Evolutionary conservation across 1,284 basidiomycete genomes (phyloP), one percentile per base, ranked within the genome.

Genomic region (Boletus sp.): DNA sequence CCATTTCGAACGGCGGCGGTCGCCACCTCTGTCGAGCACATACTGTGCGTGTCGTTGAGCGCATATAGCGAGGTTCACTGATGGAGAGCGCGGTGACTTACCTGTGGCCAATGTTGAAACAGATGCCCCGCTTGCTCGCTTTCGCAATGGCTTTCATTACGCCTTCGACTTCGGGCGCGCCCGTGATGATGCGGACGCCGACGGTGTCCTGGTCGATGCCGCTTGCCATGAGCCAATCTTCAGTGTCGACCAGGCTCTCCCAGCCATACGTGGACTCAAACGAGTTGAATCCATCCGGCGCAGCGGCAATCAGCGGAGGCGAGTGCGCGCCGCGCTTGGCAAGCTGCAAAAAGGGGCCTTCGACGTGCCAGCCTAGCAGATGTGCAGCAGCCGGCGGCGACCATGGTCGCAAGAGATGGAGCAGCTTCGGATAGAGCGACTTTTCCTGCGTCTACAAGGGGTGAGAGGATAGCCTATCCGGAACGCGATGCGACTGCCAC

Each of bases 91-190:
- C 3, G 20, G 38, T 33, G 19, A 20, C 72, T 45, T 48, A 88
- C 87, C 84, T 91, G 69, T 95, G 93, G 0, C 92, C 93, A 46
- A 94, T 88, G 10, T 84, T 88, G 61, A 91, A 84, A 3, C 82
- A 77, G 16, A 93, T 76, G 0, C 90, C 91, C 48, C 83, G 73
- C 53, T 78, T 72, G 20, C 69, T 72, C 37, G 91, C 72, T 48
- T 79, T 74, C 14, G 71, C 68, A 8, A 94, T 77, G 10, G 82
- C 76, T 8, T 75, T 71, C 75, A 90, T 79, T 6, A 94, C 85
- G 7, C 92, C 92, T 26, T 80, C 76, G 33, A 94, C 77, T 64
- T 95, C 92, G 0, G 92, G 92, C 0, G 92, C 92, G 19, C 84
- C 81, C 2, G 92, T 95, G 57, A 95, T 81, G 39, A 94, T 79